Percentiles rank a stretch among this genome's conserved stretches.
Conservation (phyloP, 495 filamentous ascomycete genomes). For the Penicillium waksmanii region DNA sequence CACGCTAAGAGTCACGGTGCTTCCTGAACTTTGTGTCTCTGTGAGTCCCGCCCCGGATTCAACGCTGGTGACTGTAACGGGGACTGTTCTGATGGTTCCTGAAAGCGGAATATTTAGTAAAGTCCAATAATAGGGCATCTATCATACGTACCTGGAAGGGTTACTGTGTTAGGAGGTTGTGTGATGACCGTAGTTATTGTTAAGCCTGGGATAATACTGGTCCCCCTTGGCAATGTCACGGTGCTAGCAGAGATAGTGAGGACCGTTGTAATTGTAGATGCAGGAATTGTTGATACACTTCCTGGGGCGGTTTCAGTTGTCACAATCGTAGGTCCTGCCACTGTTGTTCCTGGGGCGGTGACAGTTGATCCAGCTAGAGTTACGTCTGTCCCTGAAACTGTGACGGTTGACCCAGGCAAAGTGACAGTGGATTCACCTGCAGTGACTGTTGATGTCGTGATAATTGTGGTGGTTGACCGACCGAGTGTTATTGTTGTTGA, state of each 20-base stretch:
- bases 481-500: background rate
- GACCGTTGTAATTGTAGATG: constrained; percentile 20
- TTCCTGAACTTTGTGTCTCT: constrained; percentile 5
- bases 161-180: constrained; percentile 16
- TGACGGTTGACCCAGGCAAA: background rate
- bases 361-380: constrained; percentile 11
- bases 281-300: too few species aligned
- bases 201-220: constrained; percentile 18
- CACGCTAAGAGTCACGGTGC: constrained; percentile 11
- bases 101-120: background rate
- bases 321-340: background rate
- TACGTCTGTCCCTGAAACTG: background rate
- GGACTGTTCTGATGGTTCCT: constrained; percentile 24
- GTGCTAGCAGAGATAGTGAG: constrained; percentile 12
- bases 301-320: too few species aligned
- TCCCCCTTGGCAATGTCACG: constrained; percentile 1
- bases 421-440: background rate
- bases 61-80: constrained; percentile 3
- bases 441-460: background rate
- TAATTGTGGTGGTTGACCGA: background rate
- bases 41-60: constrained; percentile 8
- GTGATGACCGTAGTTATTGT: constrained; percentile 18
- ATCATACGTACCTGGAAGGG: constrained; percentile 7
- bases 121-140: too few species aligned
- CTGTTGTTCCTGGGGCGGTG: constrained; percentile 4